phyloP scores from a whole-genome alignment of 1,284 basidiomycete genomes.

The Rugosomyces carneus region DNA sequence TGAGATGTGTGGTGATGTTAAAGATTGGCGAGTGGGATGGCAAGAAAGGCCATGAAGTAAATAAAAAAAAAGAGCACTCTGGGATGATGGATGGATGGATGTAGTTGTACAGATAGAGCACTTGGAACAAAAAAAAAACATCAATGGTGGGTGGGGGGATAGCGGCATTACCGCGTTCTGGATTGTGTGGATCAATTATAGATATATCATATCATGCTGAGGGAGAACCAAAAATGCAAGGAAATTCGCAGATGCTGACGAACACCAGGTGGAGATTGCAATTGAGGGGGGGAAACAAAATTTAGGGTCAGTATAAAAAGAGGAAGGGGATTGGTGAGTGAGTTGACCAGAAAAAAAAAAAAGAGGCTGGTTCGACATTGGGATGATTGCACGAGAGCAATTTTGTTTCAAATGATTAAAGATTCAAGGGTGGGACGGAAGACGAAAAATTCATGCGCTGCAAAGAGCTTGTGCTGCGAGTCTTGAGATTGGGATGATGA shows the following conservation, averaged over 20 bases:
- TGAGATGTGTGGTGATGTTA: no score
- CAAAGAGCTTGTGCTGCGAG: conserved; percentile 48
- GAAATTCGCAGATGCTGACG: not conserved
- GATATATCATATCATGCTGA: not conserved
- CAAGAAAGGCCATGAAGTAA: not conserved
- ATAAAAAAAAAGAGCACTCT: no score
- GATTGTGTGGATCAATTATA: not conserved
- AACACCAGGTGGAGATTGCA: not conserved
- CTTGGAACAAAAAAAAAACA: not conserved
- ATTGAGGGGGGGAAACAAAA: not conserved
- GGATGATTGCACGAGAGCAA: not conserved
- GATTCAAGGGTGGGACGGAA: conserved; percentile 29
- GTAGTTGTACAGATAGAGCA: not conserved
- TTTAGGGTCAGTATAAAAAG: not conserved
- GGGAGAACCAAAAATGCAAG: not conserved
- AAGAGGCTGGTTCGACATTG: not conserved
- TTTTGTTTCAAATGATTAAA: conserved; percentile 17
- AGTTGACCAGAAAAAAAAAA: not conserved
- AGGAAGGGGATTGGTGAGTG: not conserved
- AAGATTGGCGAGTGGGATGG: no score
- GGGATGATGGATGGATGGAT: not conserved
- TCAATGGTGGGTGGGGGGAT: not conserved
- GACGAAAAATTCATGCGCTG: conserved; percentile 51
- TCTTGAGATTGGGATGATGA: conserved; percentile 68
- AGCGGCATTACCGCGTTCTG: not conserved